These are phyloP conservation scores for Candida corydali DNA, from an alignment of 805 yeast genomes.

Conservation along the genomic window DNA sequence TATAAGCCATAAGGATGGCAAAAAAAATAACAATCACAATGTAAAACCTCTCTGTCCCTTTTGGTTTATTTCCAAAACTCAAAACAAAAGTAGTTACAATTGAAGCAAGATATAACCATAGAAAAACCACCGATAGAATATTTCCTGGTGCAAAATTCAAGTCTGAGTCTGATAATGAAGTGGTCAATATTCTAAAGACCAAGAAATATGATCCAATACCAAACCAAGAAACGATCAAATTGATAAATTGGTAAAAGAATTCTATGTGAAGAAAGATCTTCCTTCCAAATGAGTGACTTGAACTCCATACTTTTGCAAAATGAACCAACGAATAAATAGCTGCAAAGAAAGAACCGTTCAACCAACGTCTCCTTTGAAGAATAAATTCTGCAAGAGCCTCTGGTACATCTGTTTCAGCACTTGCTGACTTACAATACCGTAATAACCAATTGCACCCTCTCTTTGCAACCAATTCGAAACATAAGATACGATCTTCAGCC, in stretches of 20 bases:
- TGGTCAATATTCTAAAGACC: conserved; percentile 60
- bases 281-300: conserved; percentile 49
- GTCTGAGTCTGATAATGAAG: conserved; percentile 38
- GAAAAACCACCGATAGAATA: conserved; percentile 46
- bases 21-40: conserved; percentile 50
- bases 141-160: conserved; percentile 44
- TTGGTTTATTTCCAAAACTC: conserved; percentile 63
- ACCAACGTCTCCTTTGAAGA: conserved; percentile 64
- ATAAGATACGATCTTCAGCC: conserved; percentile 66
- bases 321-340: conserved; percentile 54
- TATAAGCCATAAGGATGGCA: conserved; percentile 58
- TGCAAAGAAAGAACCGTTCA: conserved; percentile 68
- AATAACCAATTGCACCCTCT: conserved; percentile 55
- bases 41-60: conserved; percentile 55
- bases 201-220: conserved; percentile 59
- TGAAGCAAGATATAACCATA: conserved; percentile 55
- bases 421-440: conserved; percentile 57
- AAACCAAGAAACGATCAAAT: conserved; percentile 59
- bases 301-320: conserved; percentile 51
- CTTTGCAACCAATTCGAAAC: conserved; percentile 62
- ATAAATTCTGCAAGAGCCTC: conserved; percentile 58
- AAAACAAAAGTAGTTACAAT: conserved; percentile 56
- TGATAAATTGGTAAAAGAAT: conserved; percentile 50
- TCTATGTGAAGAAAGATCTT: conserved; percentile 51
- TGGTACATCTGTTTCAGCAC: conserved; percentile 69